Conservation (phyloP, 2,329 filamentous ascomycete species). For the Chaetomiaceae sp. region DNA sequence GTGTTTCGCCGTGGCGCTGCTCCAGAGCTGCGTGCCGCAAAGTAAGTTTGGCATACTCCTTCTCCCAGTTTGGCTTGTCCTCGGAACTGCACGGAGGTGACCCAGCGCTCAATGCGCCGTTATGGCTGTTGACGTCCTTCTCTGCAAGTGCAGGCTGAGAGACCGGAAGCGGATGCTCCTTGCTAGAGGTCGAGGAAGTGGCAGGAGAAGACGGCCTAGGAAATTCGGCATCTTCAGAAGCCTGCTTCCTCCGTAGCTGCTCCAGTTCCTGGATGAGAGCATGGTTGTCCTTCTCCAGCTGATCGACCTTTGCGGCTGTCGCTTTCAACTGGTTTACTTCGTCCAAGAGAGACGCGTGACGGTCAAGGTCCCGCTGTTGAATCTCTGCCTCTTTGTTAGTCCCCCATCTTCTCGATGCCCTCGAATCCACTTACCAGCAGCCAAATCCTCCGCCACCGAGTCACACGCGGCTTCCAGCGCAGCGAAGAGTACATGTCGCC, state of each 20-base stretch:
- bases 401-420: background rate
- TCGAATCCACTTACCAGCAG: slow-evolving; percentile 15
- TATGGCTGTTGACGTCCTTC: slow-evolving; percentile 14
- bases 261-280: slow-evolving; percentile 37
- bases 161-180: background rate
- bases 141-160: slow-evolving; percentile 16
- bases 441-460: slow-evolving; percentile 17
- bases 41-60: slow-evolving; percentile 14
- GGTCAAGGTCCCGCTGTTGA: slow-evolving; percentile 20
- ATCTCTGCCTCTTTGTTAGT: slow-evolving; percentile 23
- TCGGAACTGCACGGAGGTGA: background rate
- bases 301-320: slow-evolving; percentile 32
- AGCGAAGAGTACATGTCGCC: slow-evolving; percentile 20
- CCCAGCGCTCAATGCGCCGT: background rate
- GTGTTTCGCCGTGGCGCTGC: slow-evolving; percentile 37
- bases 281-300: slow-evolving; percentile 41
- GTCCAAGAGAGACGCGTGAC: slow-evolving; percentile 27
- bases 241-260: slow-evolving; percentile 24
- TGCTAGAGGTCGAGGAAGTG: too few relatives aligned
- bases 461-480: slow-evolving; percentile 24
- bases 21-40: slow-evolving; percentile 36
- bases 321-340: slow-evolving; percentile 35
- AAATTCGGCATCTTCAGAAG: background rate
- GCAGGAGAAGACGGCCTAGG: background rate
- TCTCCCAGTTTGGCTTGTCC: slow-evolving; percentile 13